These are phyloP conservation scores for Talaromyces proteolyticus DNA, from an alignment of 495 filamentous ascomycete genomes.

Conservation along the genomic window DNA sequence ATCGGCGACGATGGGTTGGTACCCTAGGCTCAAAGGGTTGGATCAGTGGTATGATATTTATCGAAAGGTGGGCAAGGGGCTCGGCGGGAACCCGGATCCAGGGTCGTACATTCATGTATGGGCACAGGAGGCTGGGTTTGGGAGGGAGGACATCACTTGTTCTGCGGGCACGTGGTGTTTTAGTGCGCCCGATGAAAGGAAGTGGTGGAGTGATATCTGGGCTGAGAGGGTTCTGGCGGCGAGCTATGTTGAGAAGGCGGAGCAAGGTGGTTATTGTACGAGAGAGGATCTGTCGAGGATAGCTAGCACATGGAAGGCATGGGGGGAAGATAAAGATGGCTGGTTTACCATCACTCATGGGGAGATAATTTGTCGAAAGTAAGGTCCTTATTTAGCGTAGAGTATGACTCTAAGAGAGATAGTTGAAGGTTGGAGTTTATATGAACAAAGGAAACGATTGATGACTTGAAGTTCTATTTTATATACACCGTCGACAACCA, in stretches of 20 bases:
- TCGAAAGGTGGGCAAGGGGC: constrained; percentile 21
- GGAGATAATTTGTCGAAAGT: constrained; percentile 22
- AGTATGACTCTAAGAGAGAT: neutral
- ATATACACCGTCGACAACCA: constrained; percentile 39
- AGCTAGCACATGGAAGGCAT: constrained; percentile 23
- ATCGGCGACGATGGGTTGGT: constrained; percentile 26
- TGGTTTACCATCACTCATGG: constrained; percentile 34
- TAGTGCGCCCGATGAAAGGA: neutral
- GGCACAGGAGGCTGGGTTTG: constrained; percentile 36
- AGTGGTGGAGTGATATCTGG: neutral
- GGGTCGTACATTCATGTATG: constrained; percentile 31
- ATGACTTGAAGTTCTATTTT: constrained; percentile 14
- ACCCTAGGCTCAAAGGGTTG: constrained; percentile 28
- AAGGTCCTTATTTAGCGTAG: neutral
- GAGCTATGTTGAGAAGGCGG: neutral
- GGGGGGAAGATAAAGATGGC: constrained; percentile 27
- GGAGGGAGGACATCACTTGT: neutral
- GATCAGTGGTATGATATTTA: constrained; percentile 18
- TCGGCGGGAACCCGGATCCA: constrained; percentile 28
- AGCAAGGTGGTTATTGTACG: constrained; percentile 20
- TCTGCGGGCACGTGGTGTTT: neutral
- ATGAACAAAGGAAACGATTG: neutral
- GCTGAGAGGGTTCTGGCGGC: neutral
- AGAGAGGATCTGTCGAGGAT: constrained; percentile 29
- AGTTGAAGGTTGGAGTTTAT: neutral